These are phyloP conservation scores for Setaria italica DNA, from an alignment of 202 grass and related monocot species.

Conservation along the genomic window DNA sequence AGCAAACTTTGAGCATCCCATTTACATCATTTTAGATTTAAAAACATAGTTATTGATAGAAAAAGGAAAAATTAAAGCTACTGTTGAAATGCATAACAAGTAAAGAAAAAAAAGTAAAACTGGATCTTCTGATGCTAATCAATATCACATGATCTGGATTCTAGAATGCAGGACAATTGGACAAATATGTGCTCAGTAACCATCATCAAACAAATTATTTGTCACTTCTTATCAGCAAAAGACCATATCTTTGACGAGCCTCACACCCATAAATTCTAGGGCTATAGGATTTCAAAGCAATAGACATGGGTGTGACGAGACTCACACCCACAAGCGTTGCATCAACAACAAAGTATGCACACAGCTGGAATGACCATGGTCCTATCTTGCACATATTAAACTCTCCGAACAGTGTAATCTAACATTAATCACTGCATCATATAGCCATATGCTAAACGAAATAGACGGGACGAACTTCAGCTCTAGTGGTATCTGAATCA, in stretches of 20 bases:
- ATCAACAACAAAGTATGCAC: background rate
- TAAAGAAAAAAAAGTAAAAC: background rate
- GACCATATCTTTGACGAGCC: background rate
- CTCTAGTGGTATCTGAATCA: conserved; percentile 37
- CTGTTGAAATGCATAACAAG: conserved; percentile 17
- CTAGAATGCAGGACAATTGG: background rate
- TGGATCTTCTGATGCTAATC: conserved; percentile 2
- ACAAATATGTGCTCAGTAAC: background rate
- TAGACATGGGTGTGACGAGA: background rate
- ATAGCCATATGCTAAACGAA: background rate
- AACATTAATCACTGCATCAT: conserved; percentile 5
- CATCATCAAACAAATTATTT: conserved; percentile 15
- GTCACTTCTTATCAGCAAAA: conserved; percentile 16
- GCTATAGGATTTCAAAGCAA: conserved; percentile 17
- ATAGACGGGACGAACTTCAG: conserved; percentile 21
- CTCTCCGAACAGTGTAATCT: background rate
- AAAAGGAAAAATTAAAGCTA: background rate
- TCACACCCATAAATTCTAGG: background rate
- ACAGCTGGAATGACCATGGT: background rate
- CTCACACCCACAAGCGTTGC: background rate
- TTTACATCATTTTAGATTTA: background rate
- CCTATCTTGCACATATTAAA: background rate
- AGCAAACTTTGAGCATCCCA: conserved; percentile 14
- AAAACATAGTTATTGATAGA: conserved; percentile 2
- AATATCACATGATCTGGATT: conserved; percentile 15